Conservation (phyloP, 768 basidiomycete species). For the Lactarius trivialis region DNA sequence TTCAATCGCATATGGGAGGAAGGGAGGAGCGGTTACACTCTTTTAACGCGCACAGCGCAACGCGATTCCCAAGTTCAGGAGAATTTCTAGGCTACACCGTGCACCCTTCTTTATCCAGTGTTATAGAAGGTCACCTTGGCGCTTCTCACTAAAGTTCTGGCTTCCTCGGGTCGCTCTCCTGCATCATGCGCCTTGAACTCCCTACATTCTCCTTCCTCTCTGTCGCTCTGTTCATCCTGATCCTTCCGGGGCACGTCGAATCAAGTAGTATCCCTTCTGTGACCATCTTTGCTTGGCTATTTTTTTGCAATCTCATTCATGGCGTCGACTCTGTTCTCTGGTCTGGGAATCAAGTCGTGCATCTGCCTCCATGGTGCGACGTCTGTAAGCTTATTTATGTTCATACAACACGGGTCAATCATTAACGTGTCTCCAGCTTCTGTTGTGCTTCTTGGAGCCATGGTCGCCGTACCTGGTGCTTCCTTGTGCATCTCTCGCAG, state of each 20-base stretch:
- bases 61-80: neutral
- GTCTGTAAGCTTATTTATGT: slow-evolving; percentile 29
- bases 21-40: neutral
- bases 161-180: neutral
- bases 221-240: slow-evolving; percentile 5
- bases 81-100: neutral
- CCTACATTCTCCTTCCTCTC: slow-evolving; percentile 21
- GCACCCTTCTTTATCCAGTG: neutral
- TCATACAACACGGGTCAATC: neutral
- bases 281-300: slow-evolving; percentile 24
- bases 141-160: slow-evolving; percentile 9
- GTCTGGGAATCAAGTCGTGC: slow-evolving; percentile 27
- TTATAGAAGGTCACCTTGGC: slow-evolving; percentile 1
- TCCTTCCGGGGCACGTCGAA: slow-evolving; percentile 20
- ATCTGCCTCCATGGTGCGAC: slow-evolving; percentile 35
- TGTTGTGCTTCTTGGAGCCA: slow-evolving; percentile 20
- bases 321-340: slow-evolving; percentile 32
- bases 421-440: slow-evolving; percentile 14
- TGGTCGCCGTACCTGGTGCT: slow-evolving; percentile 20
- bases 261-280: slow-evolving; percentile 18
- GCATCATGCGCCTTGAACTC: slow-evolving; percentile 18
- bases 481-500: slow-evolving; percentile 21
- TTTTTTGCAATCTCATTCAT: slow-evolving; percentile 26
- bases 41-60: neutral
- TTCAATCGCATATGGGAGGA: neutral